Evolutionary conservation across 2,329 filamentous ascomycete species (phyloP).

Genomic region (Claviceps arundinis): DNA sequence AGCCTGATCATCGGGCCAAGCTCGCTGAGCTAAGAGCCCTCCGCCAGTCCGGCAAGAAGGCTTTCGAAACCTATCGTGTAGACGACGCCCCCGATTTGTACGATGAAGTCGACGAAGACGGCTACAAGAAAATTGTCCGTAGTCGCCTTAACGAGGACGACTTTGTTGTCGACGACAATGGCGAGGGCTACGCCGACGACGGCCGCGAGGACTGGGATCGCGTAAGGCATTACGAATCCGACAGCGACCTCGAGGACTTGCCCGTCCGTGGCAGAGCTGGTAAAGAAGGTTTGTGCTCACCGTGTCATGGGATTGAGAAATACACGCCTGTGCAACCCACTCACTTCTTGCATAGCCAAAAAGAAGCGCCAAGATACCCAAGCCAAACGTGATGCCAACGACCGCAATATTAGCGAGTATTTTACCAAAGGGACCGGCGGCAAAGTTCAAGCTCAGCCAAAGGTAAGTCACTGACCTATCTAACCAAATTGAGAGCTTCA

Average conservation of each 20-base stretch:
- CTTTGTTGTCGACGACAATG: constrained; percentile 97
- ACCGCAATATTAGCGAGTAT: constrained; percentile 87
- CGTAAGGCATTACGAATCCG: constrained; percentile 53
- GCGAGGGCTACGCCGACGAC: constrained; percentile 91
- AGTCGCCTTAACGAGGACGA: constrained; percentile 84
- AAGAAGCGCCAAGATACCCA: constrained; percentile 79
- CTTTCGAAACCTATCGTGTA: constrained; percentile 74
- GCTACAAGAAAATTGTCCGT: constrained; percentile 92
- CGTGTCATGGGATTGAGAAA: constrained; percentile 2
- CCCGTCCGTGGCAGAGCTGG: constrained; percentile 32
- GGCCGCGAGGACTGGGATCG: constrained; percentile 90
- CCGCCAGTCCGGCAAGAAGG: constrained; percentile 81
- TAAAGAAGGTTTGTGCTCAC: constrained; percentile 33
- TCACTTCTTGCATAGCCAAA: constrained; percentile 45
- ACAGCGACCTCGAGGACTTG: constrained; percentile 45
- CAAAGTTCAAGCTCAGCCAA: constrained; percentile 59
- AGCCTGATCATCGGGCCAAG: constrained; percentile 31
- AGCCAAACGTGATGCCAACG: constrained; percentile 72
- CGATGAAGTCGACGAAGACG: constrained; percentile 92
- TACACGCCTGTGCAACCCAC: not conserved
- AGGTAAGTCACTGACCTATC: constrained; percentile 39
- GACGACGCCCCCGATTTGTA: constrained; percentile 76
- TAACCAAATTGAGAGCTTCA: not conserved
- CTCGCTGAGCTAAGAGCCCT: constrained; percentile 73
- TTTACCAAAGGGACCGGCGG: constrained; percentile 64